Percentiles rank a stretch among this genome's conserved stretches.
Conservation (phyloP, 2,329 filamentous ascomycete species). For the Fusarium irregulare region DNA sequence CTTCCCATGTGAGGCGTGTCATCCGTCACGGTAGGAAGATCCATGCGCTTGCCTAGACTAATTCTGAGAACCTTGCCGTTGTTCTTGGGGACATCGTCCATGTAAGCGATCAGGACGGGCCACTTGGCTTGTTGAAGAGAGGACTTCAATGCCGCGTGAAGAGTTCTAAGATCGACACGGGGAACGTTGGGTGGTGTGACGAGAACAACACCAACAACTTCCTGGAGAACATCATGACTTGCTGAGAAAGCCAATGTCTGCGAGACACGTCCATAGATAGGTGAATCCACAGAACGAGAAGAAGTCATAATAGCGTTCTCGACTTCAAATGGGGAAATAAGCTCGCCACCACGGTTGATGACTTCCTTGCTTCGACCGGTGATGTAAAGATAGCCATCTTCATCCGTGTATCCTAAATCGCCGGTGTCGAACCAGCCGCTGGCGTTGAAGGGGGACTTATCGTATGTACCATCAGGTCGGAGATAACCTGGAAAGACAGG, state of each 20-base stretch:
- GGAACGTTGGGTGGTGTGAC: neutral
- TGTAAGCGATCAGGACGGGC: constrained; percentile 7
- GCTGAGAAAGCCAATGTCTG: constrained; percentile 1
- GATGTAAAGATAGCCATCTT: constrained; percentile 13
- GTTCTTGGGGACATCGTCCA: constrained; percentile 14
- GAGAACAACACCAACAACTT: neutral
- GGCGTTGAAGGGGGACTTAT: neutral
- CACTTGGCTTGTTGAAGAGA: constrained; percentile 11
- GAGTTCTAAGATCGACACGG: neutral
- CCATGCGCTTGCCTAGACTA: neutral
- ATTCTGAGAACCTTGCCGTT: constrained; percentile 16
- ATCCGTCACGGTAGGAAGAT: neutral
- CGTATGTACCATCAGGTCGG: neutral
- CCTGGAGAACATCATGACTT: constrained; percentile 9
- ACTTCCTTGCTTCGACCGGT: constrained; percentile 17
- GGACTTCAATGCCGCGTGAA: neutral
- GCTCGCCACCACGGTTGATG: constrained; percentile 5
- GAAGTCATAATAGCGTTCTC: constrained; percentile 23
- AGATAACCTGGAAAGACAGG: constrained; percentile 10
- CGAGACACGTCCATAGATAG: neutral
- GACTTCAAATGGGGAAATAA: constrained; percentile 8
- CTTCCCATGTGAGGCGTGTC: neutral
- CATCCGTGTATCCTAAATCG: constrained; percentile 10
- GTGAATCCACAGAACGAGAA: neutral
- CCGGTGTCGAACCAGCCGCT: constrained; percentile 7